phyloP scores from a whole-genome alignment of 805 yeast species.

The Cyberlindnera americana region DNA sequence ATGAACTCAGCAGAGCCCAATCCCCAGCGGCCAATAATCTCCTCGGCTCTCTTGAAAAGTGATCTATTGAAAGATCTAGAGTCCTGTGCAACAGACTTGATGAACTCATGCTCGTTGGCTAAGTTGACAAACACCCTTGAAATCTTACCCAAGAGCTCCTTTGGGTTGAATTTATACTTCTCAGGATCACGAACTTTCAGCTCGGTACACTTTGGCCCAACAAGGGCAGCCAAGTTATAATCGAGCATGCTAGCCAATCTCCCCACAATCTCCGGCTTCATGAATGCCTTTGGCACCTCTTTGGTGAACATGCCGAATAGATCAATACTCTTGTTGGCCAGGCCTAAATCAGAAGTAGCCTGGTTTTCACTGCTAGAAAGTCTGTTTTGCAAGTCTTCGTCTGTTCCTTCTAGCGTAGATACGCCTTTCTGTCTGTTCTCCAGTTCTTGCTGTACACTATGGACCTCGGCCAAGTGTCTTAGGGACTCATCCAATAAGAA shows the following conservation, averaged over 20 bases:
- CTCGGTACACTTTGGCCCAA: constrained; percentile 91
- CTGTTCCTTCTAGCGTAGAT: constrained; percentile 43
- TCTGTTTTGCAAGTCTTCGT: constrained; percentile 56
- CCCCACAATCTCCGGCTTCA: constrained; percentile 85
- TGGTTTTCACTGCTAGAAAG: constrained; percentile 64
- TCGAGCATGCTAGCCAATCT: constrained; percentile 94
- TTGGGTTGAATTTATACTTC: constrained; percentile 79
- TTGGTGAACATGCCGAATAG: constrained; percentile 78
- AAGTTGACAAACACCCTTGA: constrained; percentile 76
- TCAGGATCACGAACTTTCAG: constrained; percentile 83
- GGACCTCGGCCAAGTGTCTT: constrained; percentile 73
- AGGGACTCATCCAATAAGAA: constrained; percentile 88
- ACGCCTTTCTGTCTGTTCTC: constrained; percentile 38
- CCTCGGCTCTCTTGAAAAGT: constrained; percentile 67
- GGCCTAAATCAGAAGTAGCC: constrained; percentile 77
- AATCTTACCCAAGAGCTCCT: constrained; percentile 60
- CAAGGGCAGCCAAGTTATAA: constrained; percentile 86
- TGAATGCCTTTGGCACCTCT: constrained; percentile 84
- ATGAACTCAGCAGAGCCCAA: constrained; percentile 50
- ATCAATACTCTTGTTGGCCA: constrained; percentile 78
- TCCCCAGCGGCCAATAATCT: constrained; percentile 53
- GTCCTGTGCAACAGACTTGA: constrained; percentile 81
- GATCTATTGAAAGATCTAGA: constrained; percentile 78
- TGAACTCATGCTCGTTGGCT: constrained; percentile 58
- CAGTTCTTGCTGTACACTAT: constrained; percentile 65